Percentiles rank a stretch among this genome's conserved stretches.
phyloP scores from a whole-genome alignment of 257 asterid species.

The Cruciata laevipes region DNA sequence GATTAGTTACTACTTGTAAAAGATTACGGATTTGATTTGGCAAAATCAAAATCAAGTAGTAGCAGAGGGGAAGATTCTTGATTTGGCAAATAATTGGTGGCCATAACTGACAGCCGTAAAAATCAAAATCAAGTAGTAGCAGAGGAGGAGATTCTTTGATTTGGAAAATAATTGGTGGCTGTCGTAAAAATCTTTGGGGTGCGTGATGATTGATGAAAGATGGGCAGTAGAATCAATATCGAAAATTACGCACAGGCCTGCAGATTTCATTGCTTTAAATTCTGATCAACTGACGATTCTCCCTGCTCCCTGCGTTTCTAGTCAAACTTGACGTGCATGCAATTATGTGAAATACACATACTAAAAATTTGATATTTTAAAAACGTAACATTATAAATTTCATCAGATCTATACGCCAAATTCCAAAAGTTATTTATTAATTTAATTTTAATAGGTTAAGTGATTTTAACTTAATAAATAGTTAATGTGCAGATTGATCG shows the following conservation, averaged over 20 bases:
- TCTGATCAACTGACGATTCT: background rate
- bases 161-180: background rate
- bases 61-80: background rate
- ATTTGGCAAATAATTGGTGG: background rate
- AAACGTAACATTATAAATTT: no score
- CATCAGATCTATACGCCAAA: no score
- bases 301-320: background rate
- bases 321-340: background rate
- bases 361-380: no score
- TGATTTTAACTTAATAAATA: no score
- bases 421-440: no score
- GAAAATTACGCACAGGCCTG: background rate
- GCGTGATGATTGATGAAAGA: no score
- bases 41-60: background rate
- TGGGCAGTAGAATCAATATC: background rate
- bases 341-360: no score
- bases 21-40: background rate
- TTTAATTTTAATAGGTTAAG: no score
- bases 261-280: background rate
- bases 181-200: background rate
- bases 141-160: background rate
- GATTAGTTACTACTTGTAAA: no score
- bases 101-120: background rate
- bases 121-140: background rate
- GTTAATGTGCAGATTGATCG: no score